phyloP scores from a whole-genome alignment of 176 grass and related monocot genomes.

The sorghum (Sorghum bicolor) region Sorghum_bicolor_NCBIv3 NC_012873.2:57520501-57521000 shows the following conservation, averaged over 20 bases:
- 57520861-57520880: conserved; percentile 81
- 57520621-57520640: conserved; percentile 64
- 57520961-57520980: background rate
- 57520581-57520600: conserved; percentile 96
- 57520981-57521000: background rate
- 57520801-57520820: conserved; percentile 38
- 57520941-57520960: background rate
- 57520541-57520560: conserved; percentile 16
- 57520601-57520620: conserved; percentile 98
- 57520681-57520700: background rate
- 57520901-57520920: conserved; percentile 85
- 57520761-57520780: no score
- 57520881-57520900: conserved; percentile 94
- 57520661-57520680: no score
- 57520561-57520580: conserved; percentile 96
- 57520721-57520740: background rate
- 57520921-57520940: background rate
- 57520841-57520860: conserved; percentile 95
- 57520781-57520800: background rate
- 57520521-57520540: background rate
- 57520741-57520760: background rate
- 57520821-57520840: conserved; percentile 81
- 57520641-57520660: conserved; percentile 96
- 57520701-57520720: background rate
- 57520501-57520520: background rate